A percentile compares a stretch with the other conserved stretches of the same genome.
phyloP scores from a whole-genome alignment of 371 early-diverging fungal genomes.

The Nematocida sp. region DNA sequence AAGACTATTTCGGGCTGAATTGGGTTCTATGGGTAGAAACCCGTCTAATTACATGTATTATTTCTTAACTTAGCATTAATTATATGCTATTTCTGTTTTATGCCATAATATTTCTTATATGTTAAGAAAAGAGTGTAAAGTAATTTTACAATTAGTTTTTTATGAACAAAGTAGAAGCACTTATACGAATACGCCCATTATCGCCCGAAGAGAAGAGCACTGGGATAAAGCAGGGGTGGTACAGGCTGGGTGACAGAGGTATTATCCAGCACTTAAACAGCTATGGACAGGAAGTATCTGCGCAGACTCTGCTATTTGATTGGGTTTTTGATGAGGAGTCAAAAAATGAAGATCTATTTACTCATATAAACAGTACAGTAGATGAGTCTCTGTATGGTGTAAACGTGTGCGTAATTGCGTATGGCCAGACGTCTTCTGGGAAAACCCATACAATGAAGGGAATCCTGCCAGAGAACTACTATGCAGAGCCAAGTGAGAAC shows the following conservation, averaged over 20 bases:
- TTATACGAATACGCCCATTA: conserved; percentile 41
- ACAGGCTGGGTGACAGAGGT: conserved; percentile 43
- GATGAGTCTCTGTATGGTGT: conserved; percentile 90
- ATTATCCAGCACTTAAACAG: conserved; percentile 36
- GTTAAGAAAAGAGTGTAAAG: conserved; percentile 7
- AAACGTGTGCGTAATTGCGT: conserved; percentile 94
- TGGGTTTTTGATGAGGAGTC: conserved; percentile 76
- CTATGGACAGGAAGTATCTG: conserved; percentile 26
- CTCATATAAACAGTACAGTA: conserved; percentile 83
- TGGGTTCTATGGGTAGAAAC: no score
- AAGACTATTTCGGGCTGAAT: no score
- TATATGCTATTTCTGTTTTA: no score
- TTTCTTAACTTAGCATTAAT: no score
- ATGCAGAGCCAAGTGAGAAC: no score
- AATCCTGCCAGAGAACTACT: neutral
- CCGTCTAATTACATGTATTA: no score
- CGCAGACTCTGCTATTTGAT: conserved; percentile 74
- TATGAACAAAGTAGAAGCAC: conserved; percentile 53
- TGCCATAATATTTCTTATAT: neutral
- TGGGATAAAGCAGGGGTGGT: conserved; percentile 26
- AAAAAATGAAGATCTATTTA: conserved; percentile 80
- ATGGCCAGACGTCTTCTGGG: conserved; percentile 95
- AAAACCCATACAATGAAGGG: conserved; percentile 90
- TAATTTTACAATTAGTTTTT: conserved; percentile 29
- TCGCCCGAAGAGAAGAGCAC: conserved; percentile 28